Conservation (phyloP, 371 early-diverging fungal genomes). For the Rhizopus arrhizus region DNA sequence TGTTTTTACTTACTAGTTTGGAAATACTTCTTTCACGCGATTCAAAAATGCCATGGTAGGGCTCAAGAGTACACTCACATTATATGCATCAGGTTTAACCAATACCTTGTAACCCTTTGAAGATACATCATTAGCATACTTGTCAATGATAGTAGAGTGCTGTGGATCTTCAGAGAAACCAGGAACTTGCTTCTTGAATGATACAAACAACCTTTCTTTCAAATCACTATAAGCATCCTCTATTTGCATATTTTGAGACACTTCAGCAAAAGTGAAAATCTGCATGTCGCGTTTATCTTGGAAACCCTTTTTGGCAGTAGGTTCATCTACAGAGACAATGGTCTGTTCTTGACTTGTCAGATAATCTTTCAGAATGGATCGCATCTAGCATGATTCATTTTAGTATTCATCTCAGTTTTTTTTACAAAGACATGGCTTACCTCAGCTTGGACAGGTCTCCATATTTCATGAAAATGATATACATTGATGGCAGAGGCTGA, state of each 20-base stretch:
- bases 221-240: constrained; percentile 48
- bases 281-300: constrained; percentile 34
- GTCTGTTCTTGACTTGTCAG: constrained; percentile 60
- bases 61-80: constrained; percentile 69
- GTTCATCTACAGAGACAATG: constrained; percentile 32
- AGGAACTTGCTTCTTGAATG: constrained; percentile 41
- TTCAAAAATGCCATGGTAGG: constrained; percentile 70
- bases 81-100: constrained; percentile 69
- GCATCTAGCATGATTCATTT: constrained; percentile 45
- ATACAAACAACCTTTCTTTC: constrained; percentile 30
- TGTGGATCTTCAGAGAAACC: constrained; percentile 25
- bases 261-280: constrained; percentile 52
- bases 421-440: constrained; percentile 28
- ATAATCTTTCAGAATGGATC: constrained; percentile 72
- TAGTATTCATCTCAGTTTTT: neutral
- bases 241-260: constrained; percentile 24
- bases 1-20: constrained; percentile 51
- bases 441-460: constrained; percentile 71
- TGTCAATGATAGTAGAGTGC: constrained; percentile 62
- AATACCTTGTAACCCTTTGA: constrained; percentile 71
- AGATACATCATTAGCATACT: constrained; percentile 64
- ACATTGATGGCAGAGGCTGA: constrained; percentile 31
- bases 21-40: constrained; percentile 58
- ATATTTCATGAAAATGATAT: constrained; percentile 65
- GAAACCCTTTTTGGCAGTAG: constrained; percentile 11